These are phyloP conservation scores for Saccharomyces eubayanus DNA, from an alignment of 805 yeast species.

Conservation along the genomic window DNA sequence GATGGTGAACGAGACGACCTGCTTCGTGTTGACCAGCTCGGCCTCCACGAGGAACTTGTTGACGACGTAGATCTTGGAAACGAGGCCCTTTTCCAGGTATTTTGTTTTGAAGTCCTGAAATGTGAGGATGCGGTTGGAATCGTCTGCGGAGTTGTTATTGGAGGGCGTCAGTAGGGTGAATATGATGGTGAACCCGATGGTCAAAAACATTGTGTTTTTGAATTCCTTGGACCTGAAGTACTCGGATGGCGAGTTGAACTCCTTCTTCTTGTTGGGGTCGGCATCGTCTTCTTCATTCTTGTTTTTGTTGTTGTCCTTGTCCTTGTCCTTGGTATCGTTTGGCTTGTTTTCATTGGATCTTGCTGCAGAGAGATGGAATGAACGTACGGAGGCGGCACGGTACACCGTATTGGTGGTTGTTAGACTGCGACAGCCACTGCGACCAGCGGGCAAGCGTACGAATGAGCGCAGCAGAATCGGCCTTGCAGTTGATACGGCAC, in stretches of 20 bases:
- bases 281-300: slow-evolving; percentile 18
- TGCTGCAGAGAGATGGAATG: not conserved
- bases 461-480: not conserved
- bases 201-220: slow-evolving; percentile 32
- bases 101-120: slow-evolving; percentile 82
- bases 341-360: not conserved
- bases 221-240: slow-evolving; percentile 39
- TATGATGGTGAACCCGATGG: slow-evolving; percentile 34
- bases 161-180: slow-evolving; percentile 30
- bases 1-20: slow-evolving; percentile 63
- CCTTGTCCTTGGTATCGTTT: slow-evolving; percentile 6
- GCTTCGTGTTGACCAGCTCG: slow-evolving; percentile 34
- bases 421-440: not conserved
- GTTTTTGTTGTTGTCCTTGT: slow-evolving; percentile 15
- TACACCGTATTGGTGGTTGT: not conserved
- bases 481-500: not conserved
- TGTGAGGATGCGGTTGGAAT: slow-evolving; percentile 33
- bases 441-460: not conserved
- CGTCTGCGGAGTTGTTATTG: slow-evolving; percentile 12
- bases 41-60: slow-evolving; percentile 69
- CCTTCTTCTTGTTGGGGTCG: slow-evolving; percentile 14
- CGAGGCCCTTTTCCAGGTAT: slow-evolving; percentile 69
- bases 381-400: not conserved
- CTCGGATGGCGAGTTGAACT: slow-evolving; percentile 27
- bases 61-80: slow-evolving; percentile 62